Percentiles rank a stretch among this genome's conserved stretches.
These are phyloP conservation scores for Epichloe gansuensis DNA, from an alignment of 2,329 filamentous ascomycete genomes.

Conservation along the genomic window DNA sequence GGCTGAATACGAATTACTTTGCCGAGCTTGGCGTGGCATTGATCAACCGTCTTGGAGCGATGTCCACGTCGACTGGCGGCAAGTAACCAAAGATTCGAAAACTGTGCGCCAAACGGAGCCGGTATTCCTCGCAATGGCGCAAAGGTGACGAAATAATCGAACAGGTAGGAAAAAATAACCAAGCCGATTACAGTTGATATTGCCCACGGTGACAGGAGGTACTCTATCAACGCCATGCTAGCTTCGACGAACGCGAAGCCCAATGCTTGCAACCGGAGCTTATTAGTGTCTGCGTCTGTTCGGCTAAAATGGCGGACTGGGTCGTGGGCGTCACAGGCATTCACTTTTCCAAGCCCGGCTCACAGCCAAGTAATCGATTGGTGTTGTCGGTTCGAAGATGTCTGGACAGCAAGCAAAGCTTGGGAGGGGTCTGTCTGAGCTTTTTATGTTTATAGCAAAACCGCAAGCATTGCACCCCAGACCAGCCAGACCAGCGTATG, in stretches of 20 bases:
- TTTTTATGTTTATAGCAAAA: background rate
- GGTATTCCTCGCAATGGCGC: constrained; percentile 41
- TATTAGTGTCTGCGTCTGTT: no score
- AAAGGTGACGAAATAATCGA: constrained; percentile 47
- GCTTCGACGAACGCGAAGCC: background rate
- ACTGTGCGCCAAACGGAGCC: constrained; percentile 49
- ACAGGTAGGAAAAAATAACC: constrained; percentile 41
- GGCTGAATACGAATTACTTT: constrained; percentile 76
- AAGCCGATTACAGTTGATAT: constrained; percentile 33
- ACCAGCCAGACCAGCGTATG: background rate
- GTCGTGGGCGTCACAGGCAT: no score
- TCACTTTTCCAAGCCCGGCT: no score
- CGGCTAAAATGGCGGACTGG: no score
- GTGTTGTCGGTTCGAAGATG: background rate
- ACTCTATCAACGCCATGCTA: constrained; percentile 18
- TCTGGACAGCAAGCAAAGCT: no score
- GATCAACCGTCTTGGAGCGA: constrained; percentile 53
- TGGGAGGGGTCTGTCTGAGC: background rate
- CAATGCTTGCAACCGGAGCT: no score
- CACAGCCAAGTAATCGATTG: background rate
- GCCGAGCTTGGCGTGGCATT: constrained; percentile 62
- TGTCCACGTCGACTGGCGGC: constrained; percentile 51
- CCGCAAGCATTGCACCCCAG: background rate
- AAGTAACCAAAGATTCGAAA: constrained; percentile 74
- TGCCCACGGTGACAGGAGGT: constrained; percentile 32